These are phyloP conservation scores for Kandelia obovata DNA, from an alignment of 345 rosid genomes.

Conservation along the genomic window DNA sequence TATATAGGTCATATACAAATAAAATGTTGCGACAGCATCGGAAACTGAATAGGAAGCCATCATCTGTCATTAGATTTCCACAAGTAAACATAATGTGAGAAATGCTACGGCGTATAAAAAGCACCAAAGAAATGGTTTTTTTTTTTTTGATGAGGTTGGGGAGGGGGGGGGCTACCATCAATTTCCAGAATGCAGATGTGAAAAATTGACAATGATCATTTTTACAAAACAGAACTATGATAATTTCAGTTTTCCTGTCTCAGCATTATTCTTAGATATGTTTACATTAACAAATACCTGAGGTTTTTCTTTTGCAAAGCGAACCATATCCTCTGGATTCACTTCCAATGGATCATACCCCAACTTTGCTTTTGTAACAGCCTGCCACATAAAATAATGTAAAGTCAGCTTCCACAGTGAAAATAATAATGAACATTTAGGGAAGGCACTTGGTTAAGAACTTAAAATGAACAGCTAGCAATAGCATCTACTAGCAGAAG, in stretches of 20 bases:
- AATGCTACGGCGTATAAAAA: slow-evolving; percentile 1
- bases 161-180: not conserved
- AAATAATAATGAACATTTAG: not conserved
- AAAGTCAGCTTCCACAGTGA: not conserved
- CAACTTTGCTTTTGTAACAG: slow-evolving; percentile 91
- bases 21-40: slow-evolving; percentile 96
- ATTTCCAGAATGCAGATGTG: not conserved
- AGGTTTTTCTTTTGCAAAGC: slow-evolving; percentile 85
- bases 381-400: slow-evolving; percentile 42
- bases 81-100: slow-evolving; percentile 26
- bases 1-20: slow-evolving; percentile 93
- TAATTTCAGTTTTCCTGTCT: not conserved
- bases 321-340: slow-evolving; percentile 99
- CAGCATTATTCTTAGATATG: not conserved
- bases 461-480: not conserved
- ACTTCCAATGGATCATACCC: slow-evolving; percentile 98
- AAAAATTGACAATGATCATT: not conserved
- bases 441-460: slow-evolving; percentile 1
- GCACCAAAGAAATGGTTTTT: slow-evolving; percentile 3
- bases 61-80: slow-evolving; percentile 53
- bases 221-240: not conserved
- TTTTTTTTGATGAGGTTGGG: no score
- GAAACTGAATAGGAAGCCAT: slow-evolving; percentile 99
- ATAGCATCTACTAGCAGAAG: no score
- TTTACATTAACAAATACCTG: slow-evolving; percentile 52